Evolutionary conservation across 352 stramenopile genomes (phyloP).

Genomic region (Phytopythium montanum): DNA sequence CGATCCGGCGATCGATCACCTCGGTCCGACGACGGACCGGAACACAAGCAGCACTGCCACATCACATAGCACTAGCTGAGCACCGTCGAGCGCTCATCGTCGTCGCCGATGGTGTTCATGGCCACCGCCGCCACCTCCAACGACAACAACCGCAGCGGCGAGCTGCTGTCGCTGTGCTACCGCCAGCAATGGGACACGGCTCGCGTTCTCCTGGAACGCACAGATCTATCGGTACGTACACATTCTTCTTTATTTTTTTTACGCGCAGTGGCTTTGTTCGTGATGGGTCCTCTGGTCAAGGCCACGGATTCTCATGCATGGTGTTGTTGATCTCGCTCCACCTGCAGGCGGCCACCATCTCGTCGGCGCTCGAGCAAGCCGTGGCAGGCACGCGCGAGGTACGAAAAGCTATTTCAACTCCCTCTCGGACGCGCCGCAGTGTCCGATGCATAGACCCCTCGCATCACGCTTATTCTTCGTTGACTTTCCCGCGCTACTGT

Average conservation of each 20-base stretch:
- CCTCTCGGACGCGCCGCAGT: too few species aligned
- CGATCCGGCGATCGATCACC: not conserved
- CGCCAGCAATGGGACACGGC: constrained; percentile 32
- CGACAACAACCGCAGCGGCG: constrained; percentile 29
- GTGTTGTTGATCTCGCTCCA: not conserved
- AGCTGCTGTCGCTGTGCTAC: constrained; percentile 35
- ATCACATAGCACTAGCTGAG: too few species aligned
- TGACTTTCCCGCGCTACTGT: not conserved
- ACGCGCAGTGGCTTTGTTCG: not conserved
- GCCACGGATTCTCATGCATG: not conserved
- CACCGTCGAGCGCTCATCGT: too few species aligned
- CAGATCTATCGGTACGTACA: constrained; percentile 15
- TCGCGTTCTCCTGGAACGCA: constrained; percentile 10
- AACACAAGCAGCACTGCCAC: not conserved
- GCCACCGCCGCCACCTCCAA: too few species aligned
- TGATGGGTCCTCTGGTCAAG: not conserved
- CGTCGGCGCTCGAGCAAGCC: constrained; percentile 3
- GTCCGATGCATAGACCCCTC: constrained; percentile 5
- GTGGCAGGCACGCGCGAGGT: constrained; percentile 4
- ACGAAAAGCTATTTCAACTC: too few species aligned
- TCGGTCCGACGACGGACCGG: not conserved
- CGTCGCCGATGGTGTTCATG: not conserved
- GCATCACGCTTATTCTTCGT: not conserved
- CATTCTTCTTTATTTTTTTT: too few species aligned
- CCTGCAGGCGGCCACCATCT: constrained; percentile 2